Evolutionary conservation across 139 green algal genomes (phyloP).

Genomic region (Asterochloris sp.): DNA sequence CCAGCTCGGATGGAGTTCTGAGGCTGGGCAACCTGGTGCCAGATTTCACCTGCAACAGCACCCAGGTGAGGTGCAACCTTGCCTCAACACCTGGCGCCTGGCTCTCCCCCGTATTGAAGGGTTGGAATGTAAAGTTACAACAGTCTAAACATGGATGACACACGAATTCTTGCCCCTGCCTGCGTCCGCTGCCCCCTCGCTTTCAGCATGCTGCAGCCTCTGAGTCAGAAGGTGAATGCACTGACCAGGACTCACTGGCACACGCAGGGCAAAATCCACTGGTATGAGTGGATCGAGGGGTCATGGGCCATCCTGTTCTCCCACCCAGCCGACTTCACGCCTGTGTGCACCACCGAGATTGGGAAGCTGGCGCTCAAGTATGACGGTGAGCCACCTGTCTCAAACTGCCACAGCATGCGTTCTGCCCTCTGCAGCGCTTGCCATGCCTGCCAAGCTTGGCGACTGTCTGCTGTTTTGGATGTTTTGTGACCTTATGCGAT

Average conservation of each 20-base stretch:
- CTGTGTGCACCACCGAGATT: slow-evolving; percentile 56
- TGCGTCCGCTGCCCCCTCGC: not conserved
- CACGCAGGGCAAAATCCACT: slow-evolving; percentile 32
- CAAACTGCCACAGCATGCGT: not conserved
- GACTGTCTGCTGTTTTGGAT: no score
- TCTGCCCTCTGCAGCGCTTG: not conserved
- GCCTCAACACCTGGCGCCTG: not conserved
- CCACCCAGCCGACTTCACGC: slow-evolving; percentile 61
- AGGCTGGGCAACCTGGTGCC: slow-evolving; percentile 43
- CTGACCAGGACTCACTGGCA: not conserved
- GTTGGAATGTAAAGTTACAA: not conserved
- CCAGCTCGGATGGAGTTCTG: slow-evolving; percentile 22
- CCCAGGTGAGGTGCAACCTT: not conserved
- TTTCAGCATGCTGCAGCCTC: not conserved
- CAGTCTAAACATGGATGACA: not conserved
- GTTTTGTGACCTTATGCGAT: no score
- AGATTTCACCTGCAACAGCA: slow-evolving; percentile 32
- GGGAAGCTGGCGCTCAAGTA: slow-evolving; percentile 42
- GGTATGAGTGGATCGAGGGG: slow-evolving; percentile 45
- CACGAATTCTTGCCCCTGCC: not conserved
- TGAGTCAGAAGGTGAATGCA: not conserved
- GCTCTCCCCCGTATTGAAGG: not conserved
- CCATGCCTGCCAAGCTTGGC: not conserved
- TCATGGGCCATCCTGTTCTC: slow-evolving; percentile 61
- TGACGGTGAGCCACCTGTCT: slow-evolving; percentile 4